Conservation (phyloP, 306 rosid genomes). For the Ormosia emarginata region DNA sequence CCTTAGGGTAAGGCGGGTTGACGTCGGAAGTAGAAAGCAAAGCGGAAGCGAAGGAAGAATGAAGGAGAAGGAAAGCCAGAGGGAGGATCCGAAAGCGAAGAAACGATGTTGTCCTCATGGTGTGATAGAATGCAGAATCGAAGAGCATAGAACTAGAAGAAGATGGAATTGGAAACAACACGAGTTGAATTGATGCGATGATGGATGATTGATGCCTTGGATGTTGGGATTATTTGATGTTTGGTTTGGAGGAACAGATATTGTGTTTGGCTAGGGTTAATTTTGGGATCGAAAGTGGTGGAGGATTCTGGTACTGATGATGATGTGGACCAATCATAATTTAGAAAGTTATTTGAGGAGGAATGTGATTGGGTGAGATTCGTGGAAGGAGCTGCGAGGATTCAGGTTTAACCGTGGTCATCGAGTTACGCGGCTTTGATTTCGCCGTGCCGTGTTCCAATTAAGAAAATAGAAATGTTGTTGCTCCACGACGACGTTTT, state of each 20-base stretch:
- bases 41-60: slow-evolving; percentile 23
- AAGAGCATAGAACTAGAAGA: no score
- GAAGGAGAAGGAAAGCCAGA: slow-evolving; percentile 13
- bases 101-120: not conserved
- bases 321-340: slow-evolving; percentile 74
- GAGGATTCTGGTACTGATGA: slow-evolving; percentile 23
- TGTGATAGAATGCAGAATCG: no score
- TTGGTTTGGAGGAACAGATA: no score
- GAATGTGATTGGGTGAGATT: slow-evolving; percentile 42
- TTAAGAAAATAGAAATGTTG: not conserved
- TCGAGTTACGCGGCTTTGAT: not conserved
- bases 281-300: not conserved
- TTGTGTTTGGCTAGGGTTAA: not conserved
- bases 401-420: not conserved
- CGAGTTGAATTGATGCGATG: no score
- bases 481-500: not conserved
- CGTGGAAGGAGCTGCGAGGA: no score
- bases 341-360: slow-evolving; percentile 15
- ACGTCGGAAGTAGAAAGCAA: slow-evolving; percentile 36
- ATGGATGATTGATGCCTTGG: no score
- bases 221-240: no score
- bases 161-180: no score
- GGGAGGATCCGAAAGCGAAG: not conserved
- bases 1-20: slow-evolving; percentile 49
- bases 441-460: not conserved